A percentile compares a stretch with the other conserved stretches of the same genome.
These are phyloP conservation scores for Naganishia friedmannii DNA, from an alignment of 768 basidiomycete species.

Conservation along the genomic window DNA sequence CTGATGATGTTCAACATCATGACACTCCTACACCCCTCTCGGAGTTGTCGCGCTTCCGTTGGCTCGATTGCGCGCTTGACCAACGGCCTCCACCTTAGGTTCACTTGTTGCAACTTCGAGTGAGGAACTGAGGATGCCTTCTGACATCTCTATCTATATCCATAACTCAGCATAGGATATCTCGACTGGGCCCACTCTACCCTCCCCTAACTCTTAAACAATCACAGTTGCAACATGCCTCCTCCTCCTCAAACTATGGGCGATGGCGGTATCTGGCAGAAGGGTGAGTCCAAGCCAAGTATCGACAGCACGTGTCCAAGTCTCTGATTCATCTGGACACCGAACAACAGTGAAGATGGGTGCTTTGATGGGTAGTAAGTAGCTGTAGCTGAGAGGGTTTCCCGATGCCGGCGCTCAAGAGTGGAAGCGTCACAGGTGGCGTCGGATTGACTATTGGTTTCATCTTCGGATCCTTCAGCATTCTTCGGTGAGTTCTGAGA, in stretches of 20 bases:
- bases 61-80: neutral
- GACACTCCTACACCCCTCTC: too few species aligned
- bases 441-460: conserved; percentile 97
- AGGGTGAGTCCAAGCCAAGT: conserved; percentile 40
- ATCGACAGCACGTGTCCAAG: neutral
- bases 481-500: conserved; percentile 67
- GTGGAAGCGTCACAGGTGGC: conserved; percentile 57
- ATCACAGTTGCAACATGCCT: conserved; percentile 41
- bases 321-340: neutral
- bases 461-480: conserved; percentile 90
- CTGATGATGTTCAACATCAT: too few species aligned
- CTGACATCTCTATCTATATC: too few species aligned
- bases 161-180: neutral
- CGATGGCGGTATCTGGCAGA: conserved; percentile 47
- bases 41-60: neutral
- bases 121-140: too few species aligned
- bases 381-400: neutral
- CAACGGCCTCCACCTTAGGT: neutral
- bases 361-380: conserved; percentile 50
- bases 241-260: conserved; percentile 47
- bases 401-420: neutral
- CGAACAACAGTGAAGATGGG: conserved; percentile 49
- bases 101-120: too few species aligned
- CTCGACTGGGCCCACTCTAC: neutral
- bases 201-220: neutral